phyloP scores from a whole-genome alignment of 2,329 filamentous ascomycete genomes.

The Apiospora aurea region DNA sequence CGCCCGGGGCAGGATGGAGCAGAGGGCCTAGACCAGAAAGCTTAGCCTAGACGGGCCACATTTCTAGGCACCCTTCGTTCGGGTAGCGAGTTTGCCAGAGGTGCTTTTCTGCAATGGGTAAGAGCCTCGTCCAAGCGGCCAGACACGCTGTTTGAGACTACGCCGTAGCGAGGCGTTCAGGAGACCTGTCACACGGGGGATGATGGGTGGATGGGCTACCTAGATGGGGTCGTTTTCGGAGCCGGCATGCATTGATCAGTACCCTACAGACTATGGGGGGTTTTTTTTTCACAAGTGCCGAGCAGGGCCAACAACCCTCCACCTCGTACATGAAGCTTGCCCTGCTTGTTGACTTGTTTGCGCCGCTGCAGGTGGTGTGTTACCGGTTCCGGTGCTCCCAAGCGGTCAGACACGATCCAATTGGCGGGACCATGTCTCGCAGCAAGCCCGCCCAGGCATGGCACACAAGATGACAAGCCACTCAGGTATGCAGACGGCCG shows the following conservation, averaged over 20 bases:
- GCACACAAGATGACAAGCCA: constrained; percentile 7
- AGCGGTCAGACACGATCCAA: background rate
- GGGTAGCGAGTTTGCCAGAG: background rate
- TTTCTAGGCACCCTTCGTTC: background rate
- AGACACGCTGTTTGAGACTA: background rate
- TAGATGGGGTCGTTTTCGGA: background rate
- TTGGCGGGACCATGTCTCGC: background rate
- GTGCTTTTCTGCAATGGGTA: background rate
- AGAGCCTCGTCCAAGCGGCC: background rate
- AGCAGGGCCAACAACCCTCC: background rate
- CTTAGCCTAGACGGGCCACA: background rate
- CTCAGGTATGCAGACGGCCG: background rate
- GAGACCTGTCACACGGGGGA: background rate
- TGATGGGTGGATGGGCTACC: no score
- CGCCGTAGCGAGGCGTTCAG: background rate
- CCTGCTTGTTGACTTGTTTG: background rate
- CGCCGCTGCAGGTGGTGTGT: background rate
- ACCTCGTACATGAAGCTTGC: background rate
- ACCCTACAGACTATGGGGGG: background rate
- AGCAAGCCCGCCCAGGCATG: background rate
- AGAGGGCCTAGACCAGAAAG: background rate
- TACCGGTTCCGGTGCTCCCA: background rate
- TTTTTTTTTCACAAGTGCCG: background rate
- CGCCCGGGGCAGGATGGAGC: background rate
- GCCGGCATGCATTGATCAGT: background rate